Conservation (phyloP, 2,329 filamentous ascomycete species). For the Metarhizium sp. region DNA sequence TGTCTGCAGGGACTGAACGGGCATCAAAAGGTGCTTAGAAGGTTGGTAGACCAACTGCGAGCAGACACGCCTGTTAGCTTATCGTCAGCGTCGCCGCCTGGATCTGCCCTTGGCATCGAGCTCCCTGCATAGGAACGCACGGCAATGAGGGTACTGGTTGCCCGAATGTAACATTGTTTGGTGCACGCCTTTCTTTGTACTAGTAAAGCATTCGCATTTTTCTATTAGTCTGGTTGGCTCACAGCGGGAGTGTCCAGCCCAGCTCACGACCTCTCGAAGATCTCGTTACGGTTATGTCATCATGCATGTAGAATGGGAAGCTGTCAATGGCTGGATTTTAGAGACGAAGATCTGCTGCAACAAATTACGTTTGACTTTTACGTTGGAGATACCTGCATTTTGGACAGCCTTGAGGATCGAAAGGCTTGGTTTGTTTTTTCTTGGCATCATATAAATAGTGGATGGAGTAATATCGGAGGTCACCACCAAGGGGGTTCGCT, state of each 20-base stretch:
- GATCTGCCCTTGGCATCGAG: slow-evolving; percentile 10
- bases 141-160: neutral
- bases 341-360: neutral
- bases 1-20: slow-evolving; percentile 34
- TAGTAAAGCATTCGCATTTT: neutral
- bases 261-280: neutral
- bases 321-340: neutral
- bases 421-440: neutral
- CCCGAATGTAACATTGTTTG: neutral
- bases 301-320: neutral
- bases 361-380: neutral
- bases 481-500: neutral
- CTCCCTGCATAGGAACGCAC: neutral
- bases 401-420: neutral
- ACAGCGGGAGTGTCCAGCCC: too few species aligned
- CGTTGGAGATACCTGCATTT: neutral
- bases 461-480: neutral
- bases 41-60: slow-evolving; percentile 25
- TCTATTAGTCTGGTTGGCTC: neutral
- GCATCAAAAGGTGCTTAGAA: slow-evolving; percentile 32
- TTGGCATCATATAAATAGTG: neutral
- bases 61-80: slow-evolving; percentile 10
- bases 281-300: neutral
- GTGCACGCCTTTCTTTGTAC: neutral
- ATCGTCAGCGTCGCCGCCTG: slow-evolving; percentile 12